Evolutionary conservation across 2,329 filamentous ascomycete species (phyloP).

Genomic region (Penicillium sp.): DNA sequence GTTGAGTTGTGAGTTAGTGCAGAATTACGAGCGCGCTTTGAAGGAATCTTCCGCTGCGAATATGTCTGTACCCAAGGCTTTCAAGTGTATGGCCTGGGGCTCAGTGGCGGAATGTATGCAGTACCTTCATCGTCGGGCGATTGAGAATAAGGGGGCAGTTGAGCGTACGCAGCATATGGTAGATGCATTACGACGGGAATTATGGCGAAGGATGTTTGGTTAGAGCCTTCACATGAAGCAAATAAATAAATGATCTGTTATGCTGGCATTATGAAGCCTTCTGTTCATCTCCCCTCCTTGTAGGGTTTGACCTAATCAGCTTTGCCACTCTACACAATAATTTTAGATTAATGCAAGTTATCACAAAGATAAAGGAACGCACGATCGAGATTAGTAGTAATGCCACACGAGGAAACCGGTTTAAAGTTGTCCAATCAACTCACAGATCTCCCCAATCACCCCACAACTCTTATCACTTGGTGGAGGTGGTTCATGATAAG

Average conservation of each 20-base stretch:
- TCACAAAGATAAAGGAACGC: too few relatives aligned
- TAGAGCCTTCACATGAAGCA: background rate
- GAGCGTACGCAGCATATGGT: constrained; percentile 62
- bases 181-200: constrained; percentile 63
- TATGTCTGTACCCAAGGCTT: constrained; percentile 42
- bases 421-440: background rate
- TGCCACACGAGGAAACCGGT: background rate
- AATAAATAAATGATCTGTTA: background rate
- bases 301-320: background rate
- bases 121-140: constrained; percentile 59
- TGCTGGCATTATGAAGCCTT: background rate
- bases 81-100: constrained; percentile 58
- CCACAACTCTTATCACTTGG: background rate
- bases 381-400: background rate
- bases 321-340: background rate
- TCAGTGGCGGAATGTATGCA: constrained; percentile 55
- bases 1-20: constrained; percentile 59
- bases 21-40: constrained; percentile 22
- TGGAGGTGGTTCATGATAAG: constrained; percentile 11
- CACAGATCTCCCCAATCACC: background rate
- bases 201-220: constrained; percentile 51
- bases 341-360: too few relatives aligned
- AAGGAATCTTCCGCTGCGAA: constrained; percentile 27
- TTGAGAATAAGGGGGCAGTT: constrained; percentile 72
- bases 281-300: background rate